Base-by-base conservation (phyloP, 352 stramenopile species). In the Globisporangium nunn region DNA sequence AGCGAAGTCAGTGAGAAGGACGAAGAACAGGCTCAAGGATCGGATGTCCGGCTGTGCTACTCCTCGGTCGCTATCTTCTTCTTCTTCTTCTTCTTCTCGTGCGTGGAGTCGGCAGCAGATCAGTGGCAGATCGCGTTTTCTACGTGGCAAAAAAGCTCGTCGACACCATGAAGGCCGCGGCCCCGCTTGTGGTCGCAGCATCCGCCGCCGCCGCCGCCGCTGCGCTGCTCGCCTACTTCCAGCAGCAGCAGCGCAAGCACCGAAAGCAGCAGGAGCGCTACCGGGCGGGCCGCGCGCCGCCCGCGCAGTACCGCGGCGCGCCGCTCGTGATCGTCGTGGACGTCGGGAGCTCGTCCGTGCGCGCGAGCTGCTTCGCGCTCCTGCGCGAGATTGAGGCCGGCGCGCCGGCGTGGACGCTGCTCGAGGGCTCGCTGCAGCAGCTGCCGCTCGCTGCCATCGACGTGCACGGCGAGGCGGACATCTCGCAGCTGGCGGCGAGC, bases 301-400 rank as follows among this genome's bases (percentile, higher is more conserved):
- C 68, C n/a, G 49, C 74, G n/a, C 52, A 67, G 37, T 87, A 85
- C 59, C 66, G 62, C 23, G 68, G 67, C 15, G 57, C 72, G 28
- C 74, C 78, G 28, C 59, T 41, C 37, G 37, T 12, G 37, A 10
- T 41, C 37, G 37, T 41, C 37, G 37, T 41, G 37, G 37, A 41
- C 37, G 37, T 41, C 37, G 37, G 37, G 10, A 41, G 37, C 37
- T 41, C 37, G 17, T 97, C 89, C 41, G 80, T 98, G 51, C 89
- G 93, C 49, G 88, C 87, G 59, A 96, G 82, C 54, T 91, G 87
- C 48, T 98, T 96, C 55, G 37, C 37, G 37, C 37, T 41, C 10
- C 37, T 41, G 37, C 37, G 37, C 37, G 37, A 41, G 37, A 3
- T 5, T 11, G 37, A 2, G 35, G 6, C 8, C 35, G 35, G 1